Evolutionary conservation across 208 protist genomes (phyloP).

Genomic region (Leishmania amazonensis): DNA sequence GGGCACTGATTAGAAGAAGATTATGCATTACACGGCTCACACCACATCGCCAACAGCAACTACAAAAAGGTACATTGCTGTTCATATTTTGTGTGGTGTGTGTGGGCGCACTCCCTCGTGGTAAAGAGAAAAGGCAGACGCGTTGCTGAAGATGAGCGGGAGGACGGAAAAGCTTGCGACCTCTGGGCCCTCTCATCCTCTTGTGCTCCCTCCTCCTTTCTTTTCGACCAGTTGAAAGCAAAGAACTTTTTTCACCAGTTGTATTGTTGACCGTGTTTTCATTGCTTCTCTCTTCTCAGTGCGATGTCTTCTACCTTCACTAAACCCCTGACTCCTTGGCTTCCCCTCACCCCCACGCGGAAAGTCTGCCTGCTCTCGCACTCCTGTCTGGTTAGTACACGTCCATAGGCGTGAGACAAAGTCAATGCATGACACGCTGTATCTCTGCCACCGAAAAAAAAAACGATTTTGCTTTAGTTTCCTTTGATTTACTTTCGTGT

Average conservation of each 20-base stretch:
- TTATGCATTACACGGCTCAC: neutral
- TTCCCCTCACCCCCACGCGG: neutral
- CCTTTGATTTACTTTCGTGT: neutral
- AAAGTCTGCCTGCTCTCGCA: neutral
- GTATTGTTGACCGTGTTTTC: neutral
- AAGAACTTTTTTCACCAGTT: conserved; percentile 4
- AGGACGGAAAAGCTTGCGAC: neutral
- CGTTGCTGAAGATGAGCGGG: neutral
- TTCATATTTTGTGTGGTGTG: conserved; percentile 15
- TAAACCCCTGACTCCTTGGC: neutral
- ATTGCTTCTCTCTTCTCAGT: neutral
- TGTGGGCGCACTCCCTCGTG: neutral
- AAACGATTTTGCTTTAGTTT: neutral
- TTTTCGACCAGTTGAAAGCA: neutral
- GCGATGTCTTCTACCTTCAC: neutral
- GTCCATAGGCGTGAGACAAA: neutral
- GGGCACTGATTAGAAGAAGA: neutral
- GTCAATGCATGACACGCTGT: neutral
- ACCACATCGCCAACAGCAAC: conserved; percentile 4
- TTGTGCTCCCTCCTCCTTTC: neutral
- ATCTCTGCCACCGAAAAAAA: neutral
- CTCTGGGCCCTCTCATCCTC: neutral
- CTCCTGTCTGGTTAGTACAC: neutral
- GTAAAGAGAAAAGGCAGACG: neutral
- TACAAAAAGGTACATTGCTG: conserved; percentile 18